Conservation (phyloP, 805 yeast genomes). For the Lipomyces yamadae region DNA sequence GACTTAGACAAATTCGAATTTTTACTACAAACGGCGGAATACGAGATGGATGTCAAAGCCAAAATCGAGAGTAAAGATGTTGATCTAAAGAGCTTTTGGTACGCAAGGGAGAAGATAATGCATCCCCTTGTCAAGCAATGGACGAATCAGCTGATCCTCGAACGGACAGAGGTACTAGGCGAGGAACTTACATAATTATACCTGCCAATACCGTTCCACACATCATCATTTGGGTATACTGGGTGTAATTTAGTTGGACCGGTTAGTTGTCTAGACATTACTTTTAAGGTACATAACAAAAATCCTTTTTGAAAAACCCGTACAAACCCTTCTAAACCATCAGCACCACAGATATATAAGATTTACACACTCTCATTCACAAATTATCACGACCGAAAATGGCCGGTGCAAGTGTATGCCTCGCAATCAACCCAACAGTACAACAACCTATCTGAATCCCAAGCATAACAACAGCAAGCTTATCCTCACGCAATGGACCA, state of each 20-base stretch:
- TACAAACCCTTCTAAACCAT: neutral
- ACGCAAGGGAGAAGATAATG: conserved; percentile 65
- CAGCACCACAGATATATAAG: neutral
- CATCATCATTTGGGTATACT: conserved; percentile 2
- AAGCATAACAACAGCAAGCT: conserved; percentile 64
- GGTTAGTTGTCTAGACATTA: neutral
- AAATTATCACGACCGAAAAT: conserved; percentile 85
- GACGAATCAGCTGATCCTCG: conserved; percentile 61
- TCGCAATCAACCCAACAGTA: conserved; percentile 67
- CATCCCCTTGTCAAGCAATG: conserved; percentile 46
- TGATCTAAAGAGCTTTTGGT: conserved; percentile 73
- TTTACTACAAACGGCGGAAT: conserved; percentile 61
- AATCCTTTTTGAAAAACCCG: neutral
- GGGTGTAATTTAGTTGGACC: neutral
- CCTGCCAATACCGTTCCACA: too few species aligned
- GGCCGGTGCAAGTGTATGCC: conserved; percentile 86
- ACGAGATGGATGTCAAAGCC: conserved; percentile 69
- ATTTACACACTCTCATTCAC: conserved; percentile 1
- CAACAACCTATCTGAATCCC: conserved; percentile 53
- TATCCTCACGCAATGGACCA: conserved; percentile 90
- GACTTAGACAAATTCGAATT: conserved; percentile 93
- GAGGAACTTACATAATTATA: conserved; percentile 19
- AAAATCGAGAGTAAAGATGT: conserved; percentile 44
- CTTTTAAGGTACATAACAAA: neutral
- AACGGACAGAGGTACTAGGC: conserved; percentile 53